Percentiles rank a stretch among this genome's conserved stretches.
phyloP scores from a whole-genome alignment of 176 grass and related monocot genomes.

The Musa itinerans region DNA sequence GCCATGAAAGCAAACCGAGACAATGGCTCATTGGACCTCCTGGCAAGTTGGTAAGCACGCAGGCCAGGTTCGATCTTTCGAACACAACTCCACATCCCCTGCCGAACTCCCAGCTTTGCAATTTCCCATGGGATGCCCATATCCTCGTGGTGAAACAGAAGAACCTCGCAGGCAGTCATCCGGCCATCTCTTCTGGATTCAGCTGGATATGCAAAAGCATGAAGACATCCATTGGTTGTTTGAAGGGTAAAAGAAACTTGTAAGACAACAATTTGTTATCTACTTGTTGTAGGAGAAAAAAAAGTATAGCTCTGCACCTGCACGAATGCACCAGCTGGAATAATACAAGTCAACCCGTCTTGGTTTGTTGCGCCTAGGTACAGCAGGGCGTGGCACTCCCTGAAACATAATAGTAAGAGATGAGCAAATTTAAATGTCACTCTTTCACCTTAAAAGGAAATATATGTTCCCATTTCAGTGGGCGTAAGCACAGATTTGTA shows the following conservation, averaged over 20 bases:
- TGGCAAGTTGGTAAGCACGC: constrained; percentile 57
- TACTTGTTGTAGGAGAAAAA: not conserved
- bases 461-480: no score
- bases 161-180: constrained; percentile 84
- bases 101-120: constrained; percentile 64
- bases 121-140: constrained; percentile 93
- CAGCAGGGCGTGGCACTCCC: constrained; percentile 55
- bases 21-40: constrained; percentile 33
- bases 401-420: constrained; percentile 28
- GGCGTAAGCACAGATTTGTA: no score
- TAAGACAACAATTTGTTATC: not conserved
- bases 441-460: no score
- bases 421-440: no score
- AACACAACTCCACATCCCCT: constrained; percentile 92
- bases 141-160: constrained; percentile 88
- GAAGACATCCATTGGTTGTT: not conserved
- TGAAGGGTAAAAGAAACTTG: not conserved
- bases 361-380: constrained; percentile 68
- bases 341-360: constrained; percentile 93
- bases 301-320: constrained; percentile 33
- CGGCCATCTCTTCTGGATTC: constrained; percentile 68
- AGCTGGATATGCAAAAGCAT: constrained; percentile 27
- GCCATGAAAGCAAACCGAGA: constrained; percentile 55
- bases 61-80: constrained; percentile 73
- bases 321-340: constrained; percentile 96